Conservation (phyloP, 495 filamentous ascomycete species). For the Rhypophila decipiens region DNA sequence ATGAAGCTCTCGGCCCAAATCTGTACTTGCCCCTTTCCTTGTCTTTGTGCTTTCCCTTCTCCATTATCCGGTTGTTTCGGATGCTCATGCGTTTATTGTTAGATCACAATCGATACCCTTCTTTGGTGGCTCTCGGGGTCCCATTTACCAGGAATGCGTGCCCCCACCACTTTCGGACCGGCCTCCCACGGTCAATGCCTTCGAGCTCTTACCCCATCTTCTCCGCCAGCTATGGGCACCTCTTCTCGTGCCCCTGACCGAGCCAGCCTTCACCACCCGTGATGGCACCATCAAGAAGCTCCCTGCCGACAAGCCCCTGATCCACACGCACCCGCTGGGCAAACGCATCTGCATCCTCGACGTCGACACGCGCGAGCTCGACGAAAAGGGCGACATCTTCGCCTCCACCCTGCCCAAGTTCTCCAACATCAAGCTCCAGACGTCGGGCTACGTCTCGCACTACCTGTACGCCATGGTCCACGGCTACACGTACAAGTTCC, state of each 20-base stretch:
- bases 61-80: neutral
- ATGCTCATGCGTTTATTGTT: no score
- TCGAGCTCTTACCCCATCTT: conserved; percentile 12
- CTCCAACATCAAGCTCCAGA: conserved; percentile 12
- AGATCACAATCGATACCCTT: neutral
- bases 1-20: conserved; percentile 12
- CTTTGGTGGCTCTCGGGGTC: neutral
- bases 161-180: no score
- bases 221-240: conserved; percentile 21
- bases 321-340: conserved; percentile 23
- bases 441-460: conserved; percentile 35
- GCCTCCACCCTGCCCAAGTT: conserved; percentile 12
- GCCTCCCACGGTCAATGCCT: neutral
- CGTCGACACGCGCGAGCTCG: conserved; percentile 31
- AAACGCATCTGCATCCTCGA: conserved; percentile 34
- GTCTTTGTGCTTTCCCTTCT: neutral
- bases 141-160: neutral
- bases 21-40: conserved; percentile 8
- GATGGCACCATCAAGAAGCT: conserved; percentile 20
- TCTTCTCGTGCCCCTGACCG: conserved; percentile 19
- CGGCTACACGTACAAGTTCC: conserved; percentile 49
- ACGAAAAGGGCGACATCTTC: conserved; percentile 24
- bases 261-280: conserved; percentile 15
- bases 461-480: conserved; percentile 44
- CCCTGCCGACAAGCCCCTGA: conserved; percentile 11